Evolutionary conservation across 768 basidiomycete species (phyloP).

Genomic region (Mycena epipterygia): DNA sequence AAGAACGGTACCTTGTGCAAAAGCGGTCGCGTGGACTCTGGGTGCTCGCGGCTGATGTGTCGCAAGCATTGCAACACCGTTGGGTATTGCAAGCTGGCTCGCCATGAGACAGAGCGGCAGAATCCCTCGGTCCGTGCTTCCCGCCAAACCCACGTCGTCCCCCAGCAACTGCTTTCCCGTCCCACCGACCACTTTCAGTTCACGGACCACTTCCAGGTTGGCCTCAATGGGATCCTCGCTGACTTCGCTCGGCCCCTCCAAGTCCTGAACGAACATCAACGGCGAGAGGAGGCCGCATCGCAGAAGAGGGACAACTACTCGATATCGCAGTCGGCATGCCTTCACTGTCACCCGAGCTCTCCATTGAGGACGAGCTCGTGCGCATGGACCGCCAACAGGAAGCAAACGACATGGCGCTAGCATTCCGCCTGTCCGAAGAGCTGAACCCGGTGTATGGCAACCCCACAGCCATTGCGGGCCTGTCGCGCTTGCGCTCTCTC

Average conservation of each 20-base stretch:
- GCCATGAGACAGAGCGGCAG: too few relatives aligned
- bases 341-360: background rate
- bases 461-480: background rate
- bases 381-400: background rate
- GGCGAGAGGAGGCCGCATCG: background rate
- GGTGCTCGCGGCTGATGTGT: too few relatives aligned
- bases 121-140: too few relatives aligned
- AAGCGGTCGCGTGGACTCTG: too few relatives aligned
- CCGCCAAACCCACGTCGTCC: too few relatives aligned
- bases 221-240: background rate
- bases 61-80: too few relatives aligned
- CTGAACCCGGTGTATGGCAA: background rate
- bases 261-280: background rate
- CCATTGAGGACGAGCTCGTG: too few relatives aligned
- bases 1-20: background rate
- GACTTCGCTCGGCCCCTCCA: background rate
- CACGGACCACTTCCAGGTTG: too few relatives aligned
- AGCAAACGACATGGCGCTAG: background rate
- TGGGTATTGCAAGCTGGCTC: too few relatives aligned
- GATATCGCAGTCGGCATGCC: background rate
- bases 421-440: background rate
- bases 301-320: too few relatives aligned
- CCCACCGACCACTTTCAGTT: too few relatives aligned
- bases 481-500: background rate
- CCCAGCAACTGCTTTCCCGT: background rate